phyloP scores from a whole-genome alignment of 345 rosid species.

The Eucalyptus sp. region DNA sequence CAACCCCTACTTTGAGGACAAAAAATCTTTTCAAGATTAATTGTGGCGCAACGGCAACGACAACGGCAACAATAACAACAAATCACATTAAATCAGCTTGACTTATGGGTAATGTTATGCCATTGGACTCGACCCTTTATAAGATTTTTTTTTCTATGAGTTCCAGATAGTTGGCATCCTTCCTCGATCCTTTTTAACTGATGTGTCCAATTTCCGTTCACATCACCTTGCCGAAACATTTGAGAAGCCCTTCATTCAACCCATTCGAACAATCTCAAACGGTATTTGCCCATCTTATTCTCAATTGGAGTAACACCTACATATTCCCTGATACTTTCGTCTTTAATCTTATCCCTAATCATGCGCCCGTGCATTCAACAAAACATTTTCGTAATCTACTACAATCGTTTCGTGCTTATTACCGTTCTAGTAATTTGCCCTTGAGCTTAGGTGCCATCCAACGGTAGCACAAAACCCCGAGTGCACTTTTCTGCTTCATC shows the following conservation, averaged over 20 bases:
- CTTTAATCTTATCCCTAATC: background rate
- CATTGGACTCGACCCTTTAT: background rate
- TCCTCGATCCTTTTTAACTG: background rate
- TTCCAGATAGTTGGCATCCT: background rate
- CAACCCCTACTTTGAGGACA: rapidly evolving
- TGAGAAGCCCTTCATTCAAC: background rate
- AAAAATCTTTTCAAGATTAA: rapidly evolving
- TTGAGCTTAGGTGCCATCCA: background rate
- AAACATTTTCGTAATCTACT: rapidly evolving
- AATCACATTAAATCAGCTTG: background rate
- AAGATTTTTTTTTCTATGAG: rapidly evolving
- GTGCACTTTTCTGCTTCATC: background rate
- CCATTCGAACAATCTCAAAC: rapidly evolving
- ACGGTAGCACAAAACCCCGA: background rate
- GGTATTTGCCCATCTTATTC: background rate
- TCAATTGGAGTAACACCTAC: background rate
- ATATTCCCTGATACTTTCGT: rapidly evolving
- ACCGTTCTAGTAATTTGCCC: background rate
- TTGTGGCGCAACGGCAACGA: background rate
- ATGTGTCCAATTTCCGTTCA: background rate
- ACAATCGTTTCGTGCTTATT: background rate
- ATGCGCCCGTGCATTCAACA: rapidly evolving
- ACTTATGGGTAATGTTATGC: background rate
- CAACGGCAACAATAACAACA: background rate
- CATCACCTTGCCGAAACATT: rapidly evolving